Evolutionary conservation across 768 basidiomycete genomes (phyloP), one percentile per base, ranked within the genome.

Genomic region (Agrocybe praecox): DNA sequence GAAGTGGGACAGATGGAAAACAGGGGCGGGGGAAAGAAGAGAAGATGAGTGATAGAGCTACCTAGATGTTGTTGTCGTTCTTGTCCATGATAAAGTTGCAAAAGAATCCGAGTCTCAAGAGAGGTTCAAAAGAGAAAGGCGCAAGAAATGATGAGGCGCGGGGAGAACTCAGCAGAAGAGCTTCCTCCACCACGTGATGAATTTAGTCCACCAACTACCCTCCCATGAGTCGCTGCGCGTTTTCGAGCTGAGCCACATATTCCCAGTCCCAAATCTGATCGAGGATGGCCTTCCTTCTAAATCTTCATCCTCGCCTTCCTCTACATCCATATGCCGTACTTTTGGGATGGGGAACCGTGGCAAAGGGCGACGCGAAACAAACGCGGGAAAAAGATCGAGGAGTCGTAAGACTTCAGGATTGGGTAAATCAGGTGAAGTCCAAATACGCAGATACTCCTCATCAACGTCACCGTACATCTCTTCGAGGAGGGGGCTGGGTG

Each of bases 201-300:
- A 85, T 60, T 88, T 78, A 44, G 83, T 83, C 91, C 91, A 94
- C 84, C 86, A 90, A 44, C 83, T 78, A 19, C 93, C 92, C 65
- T 84, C 76, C 85, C 87, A 94, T 11, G 84, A 88, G 24, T 80
- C 77, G 36, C 73, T 71, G 34, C 94, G 85, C 44, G 72, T 66
- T 63, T 80, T 84, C 19, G 78, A 67, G 53, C 90, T 86, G 24
- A 92, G 72, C 87, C 89, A 92, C 83, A 96, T 88, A 46, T 80
- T 76, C 8, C 93, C 93, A n/a, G 93, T 94, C 18, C 93, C 93
- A 68, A 85, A 84, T 26, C 80, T 81, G 56, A 94, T 80, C 33
- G 36, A 40, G n/a, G 36, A 14, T 5, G 81, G 80, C 53, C 80
- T 81, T 58, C 76, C 78, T 61, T 84, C 83, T 17, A 69, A 74